A percentile compares a stretch with the other conserved stretches of the same genome.
Conservation (phyloP, 176 grass and related monocot species). For the Saccharum officinarum region DNA sequence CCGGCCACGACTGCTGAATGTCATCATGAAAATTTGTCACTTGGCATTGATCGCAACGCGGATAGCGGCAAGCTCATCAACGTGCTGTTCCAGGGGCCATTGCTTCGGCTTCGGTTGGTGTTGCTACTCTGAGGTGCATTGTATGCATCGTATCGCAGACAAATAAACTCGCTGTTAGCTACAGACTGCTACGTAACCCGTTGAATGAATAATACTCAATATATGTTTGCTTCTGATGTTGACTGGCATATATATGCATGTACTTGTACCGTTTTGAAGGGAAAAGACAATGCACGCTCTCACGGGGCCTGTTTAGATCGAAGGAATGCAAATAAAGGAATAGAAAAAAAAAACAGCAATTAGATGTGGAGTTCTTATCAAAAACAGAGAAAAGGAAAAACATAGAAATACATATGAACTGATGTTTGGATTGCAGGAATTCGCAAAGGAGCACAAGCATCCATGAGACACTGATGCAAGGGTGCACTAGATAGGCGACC, state of each 20-base stretch:
- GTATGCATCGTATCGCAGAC: background rate
- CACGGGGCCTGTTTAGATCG: too few relatives aligned
- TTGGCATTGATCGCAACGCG: background rate
- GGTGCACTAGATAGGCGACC: too few relatives aligned
- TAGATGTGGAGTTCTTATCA: too few relatives aligned
- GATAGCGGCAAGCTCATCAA: background rate
- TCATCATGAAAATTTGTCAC: slow-evolving; percentile 20
- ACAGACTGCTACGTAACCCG: background rate
- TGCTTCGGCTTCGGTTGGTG: background rate
- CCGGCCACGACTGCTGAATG: slow-evolving; percentile 8
- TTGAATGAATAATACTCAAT: background rate
- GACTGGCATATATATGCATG: too few relatives aligned
- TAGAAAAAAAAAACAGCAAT: too few relatives aligned
- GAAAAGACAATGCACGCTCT: too few relatives aligned
- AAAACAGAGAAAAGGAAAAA: too few relatives aligned
- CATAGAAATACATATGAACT: too few relatives aligned
- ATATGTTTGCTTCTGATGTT: background rate
- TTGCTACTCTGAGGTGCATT: slow-evolving; percentile 8
- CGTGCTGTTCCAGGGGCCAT: background rate
- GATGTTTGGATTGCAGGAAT: too few relatives aligned
- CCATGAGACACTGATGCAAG: too few relatives aligned
- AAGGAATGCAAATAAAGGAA: too few relatives aligned
- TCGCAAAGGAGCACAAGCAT: too few relatives aligned
- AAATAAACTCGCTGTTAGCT: background rate
- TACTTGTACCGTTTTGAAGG: background rate